phyloP scores from a whole-genome alignment of 805 yeast genomes.

The Lipomyces orientalis region DNA sequence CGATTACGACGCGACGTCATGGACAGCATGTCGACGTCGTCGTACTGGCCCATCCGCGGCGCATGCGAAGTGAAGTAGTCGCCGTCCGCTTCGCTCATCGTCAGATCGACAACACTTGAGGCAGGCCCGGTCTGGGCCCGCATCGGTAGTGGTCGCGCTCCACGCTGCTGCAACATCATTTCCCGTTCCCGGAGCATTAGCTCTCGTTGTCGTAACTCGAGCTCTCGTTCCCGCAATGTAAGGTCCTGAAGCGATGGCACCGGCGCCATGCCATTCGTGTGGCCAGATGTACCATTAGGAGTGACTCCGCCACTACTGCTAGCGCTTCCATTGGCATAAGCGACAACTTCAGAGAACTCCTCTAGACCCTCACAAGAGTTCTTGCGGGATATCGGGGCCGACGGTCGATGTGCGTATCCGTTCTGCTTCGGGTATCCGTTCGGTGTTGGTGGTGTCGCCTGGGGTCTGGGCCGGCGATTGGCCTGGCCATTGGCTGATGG shows the following conservation, averaged over 20 bases:
- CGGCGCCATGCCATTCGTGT: background rate
- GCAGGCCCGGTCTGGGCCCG: conserved; percentile 13
- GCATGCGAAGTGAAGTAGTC: conserved; percentile 20
- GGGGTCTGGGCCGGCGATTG: conserved; percentile 4
- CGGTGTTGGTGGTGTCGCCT: background rate
- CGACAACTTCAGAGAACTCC: conserved; percentile 34
- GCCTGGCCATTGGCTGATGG: conserved; percentile 17
- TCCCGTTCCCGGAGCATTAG: conserved; percentile 29
- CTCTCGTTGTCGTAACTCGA: conserved; percentile 27
- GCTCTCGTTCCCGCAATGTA: conserved; percentile 27
- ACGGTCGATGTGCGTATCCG: conserved; percentile 11
- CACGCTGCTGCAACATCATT: conserved; percentile 18
- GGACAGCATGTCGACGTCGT: conserved; percentile 33
- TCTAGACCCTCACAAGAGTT: conserved; percentile 26
- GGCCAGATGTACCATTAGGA: conserved; percentile 1
- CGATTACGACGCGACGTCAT: conserved; percentile 32
- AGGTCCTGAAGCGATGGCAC: conserved; percentile 15
- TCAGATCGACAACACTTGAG: conserved; percentile 6
- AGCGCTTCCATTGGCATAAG: conserved; percentile 17
- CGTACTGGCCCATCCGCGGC: conserved; percentile 10
- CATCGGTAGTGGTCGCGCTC: conserved; percentile 1
- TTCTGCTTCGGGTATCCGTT: conserved; percentile 12
- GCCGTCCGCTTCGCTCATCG: conserved; percentile 11
- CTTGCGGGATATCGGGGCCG: conserved; percentile 18
- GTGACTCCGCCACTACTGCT: conserved; percentile 4